A percentile compares a stretch with the other conserved stretches of the same genome.
These are phyloP conservation scores for Yamadazyma scolyti DNA, from an alignment of 805 yeast species.

Conservation along the genomic window DNA sequence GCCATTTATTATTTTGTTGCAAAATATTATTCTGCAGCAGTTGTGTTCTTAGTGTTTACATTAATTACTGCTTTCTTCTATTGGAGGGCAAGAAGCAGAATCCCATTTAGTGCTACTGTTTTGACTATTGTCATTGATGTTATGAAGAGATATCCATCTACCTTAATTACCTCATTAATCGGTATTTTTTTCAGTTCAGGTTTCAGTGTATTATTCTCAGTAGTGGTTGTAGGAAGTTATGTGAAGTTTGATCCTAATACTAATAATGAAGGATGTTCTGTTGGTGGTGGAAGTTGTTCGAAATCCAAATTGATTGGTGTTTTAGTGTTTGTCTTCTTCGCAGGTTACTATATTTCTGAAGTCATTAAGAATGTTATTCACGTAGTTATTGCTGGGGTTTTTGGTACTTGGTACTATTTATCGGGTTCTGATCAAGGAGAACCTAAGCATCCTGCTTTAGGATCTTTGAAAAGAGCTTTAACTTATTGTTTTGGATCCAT, in stretches of 20 bases:
- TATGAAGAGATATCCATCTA: conserved; percentile 68
- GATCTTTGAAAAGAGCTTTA: conserved; percentile 74
- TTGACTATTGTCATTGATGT: conserved; percentile 73
- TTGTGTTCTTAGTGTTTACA: conserved; percentile 67
- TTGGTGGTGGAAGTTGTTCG: conserved; percentile 51
- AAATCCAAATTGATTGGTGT: conserved; percentile 63
- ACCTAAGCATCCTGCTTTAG: conserved; percentile 76
- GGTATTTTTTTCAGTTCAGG: conserved; percentile 60
- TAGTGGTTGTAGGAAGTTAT: conserved; percentile 71
- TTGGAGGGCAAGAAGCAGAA: conserved; percentile 67
- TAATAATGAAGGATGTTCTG: conserved; percentile 50
- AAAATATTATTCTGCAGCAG: conserved; percentile 75
- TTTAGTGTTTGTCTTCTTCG: conserved; percentile 70
- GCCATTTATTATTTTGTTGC: conserved; percentile 68
- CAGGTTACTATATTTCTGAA: conserved; percentile 81
- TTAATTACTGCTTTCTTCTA: conserved; percentile 63
- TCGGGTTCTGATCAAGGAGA: conserved; percentile 71
- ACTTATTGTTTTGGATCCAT: conserved; percentile 89
- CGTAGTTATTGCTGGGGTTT: conserved; percentile 77
- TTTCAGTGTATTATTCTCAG: conserved; percentile 62
- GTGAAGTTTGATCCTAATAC: conserved; percentile 66
- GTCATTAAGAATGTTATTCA: conserved; percentile 79
- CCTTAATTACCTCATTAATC: conserved; percentile 54
- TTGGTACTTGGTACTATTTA: conserved; percentile 89
- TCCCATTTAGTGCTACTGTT: conserved; percentile 71